phyloP scores from a whole-genome alignment of 1,139 yeast genomes.

The Geotrichum phurueaensis region DNA sequence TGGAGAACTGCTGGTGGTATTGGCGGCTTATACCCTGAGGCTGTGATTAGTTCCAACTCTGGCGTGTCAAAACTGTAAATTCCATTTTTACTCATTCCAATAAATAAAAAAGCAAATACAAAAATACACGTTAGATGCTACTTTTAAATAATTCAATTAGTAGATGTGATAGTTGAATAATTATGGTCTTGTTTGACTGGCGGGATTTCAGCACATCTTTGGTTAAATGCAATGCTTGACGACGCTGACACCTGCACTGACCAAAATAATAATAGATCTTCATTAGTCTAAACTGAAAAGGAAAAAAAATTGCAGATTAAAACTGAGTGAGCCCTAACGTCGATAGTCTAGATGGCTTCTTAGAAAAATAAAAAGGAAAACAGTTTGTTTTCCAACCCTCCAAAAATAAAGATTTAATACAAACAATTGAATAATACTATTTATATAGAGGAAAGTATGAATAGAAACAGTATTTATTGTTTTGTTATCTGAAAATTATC shows the following conservation, averaged over 20 bases:
- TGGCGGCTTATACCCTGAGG: slow-evolving; percentile 19
- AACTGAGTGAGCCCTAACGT: too few species aligned
- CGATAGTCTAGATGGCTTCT: too few species aligned
- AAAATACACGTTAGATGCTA: neutral
- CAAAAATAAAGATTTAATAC: too few species aligned
- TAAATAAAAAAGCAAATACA: too few species aligned
- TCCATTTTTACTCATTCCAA: neutral
- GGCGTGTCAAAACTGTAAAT: slow-evolving; percentile 10
- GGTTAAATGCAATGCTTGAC: neutral
- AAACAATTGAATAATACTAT: too few species aligned
- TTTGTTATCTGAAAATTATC: too few species aligned
- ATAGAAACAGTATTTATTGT: too few species aligned
- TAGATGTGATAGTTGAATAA: neutral
- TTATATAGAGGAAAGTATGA: too few species aligned
- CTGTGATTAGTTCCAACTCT: slow-evolving; percentile 1
- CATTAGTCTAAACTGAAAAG: neutral
- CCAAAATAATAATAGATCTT: neutral
- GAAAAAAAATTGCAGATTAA: neutral
- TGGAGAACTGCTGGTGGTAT: slow-evolving; percentile 55
- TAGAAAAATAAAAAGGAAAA: too few species aligned
- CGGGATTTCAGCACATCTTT: neutral
- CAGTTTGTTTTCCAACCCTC: too few species aligned
- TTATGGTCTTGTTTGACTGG: too few species aligned
- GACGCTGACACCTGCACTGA: neutral
- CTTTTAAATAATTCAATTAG: too few species aligned